These are phyloP conservation scores for Exophiala calicioides DNA, from an alignment of 2,329 filamentous ascomycete species.

Conservation along the genomic window DNA sequence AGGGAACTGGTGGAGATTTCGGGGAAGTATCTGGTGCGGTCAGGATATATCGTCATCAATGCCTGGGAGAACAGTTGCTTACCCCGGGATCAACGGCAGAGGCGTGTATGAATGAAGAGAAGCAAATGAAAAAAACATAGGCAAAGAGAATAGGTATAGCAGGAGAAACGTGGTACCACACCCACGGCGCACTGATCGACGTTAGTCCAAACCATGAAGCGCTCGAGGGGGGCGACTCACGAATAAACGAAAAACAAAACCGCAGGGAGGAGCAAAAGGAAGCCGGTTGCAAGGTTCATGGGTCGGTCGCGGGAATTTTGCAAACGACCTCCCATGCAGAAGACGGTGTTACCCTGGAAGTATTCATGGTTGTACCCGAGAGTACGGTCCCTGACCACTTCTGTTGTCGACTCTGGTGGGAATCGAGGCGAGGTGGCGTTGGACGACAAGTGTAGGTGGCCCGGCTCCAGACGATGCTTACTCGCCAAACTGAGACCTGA, in stretches of 20 bases:
- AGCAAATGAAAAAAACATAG: conserved; percentile 85
- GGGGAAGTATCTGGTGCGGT: conserved; percentile 89
- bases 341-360: conserved; percentile 89
- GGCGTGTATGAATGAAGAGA: conserved; percentile 92
- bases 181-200: conserved; percentile 65
- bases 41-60: too few relatives aligned
- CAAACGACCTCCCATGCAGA: conserved; percentile 80
- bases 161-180: conserved; percentile 84
- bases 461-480: conserved; percentile 58
- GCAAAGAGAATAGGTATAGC: conserved; percentile 86
- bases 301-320: conserved; percentile 87
- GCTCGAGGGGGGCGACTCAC: conserved; percentile 43
- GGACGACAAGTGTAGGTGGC: conserved; percentile 82
- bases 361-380: conserved; percentile 82
- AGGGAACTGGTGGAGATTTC: conserved; percentile 89
- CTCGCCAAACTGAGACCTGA: conserved; percentile 70
- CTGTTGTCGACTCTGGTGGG: conserved; percentile 47
- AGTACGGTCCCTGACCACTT: conserved; percentile 39
- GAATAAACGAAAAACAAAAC: conserved; percentile 83
- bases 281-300: conserved; percentile 82
- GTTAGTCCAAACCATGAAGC: conserved; percentile 28
- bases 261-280: conserved; percentile 76
- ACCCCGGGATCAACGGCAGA: conserved; percentile 91
- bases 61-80: conserved; percentile 48
- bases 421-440: conserved; percentile 72